A percentile compares a stretch with the other conserved stretches of the same genome.
These are phyloP conservation scores for Medicago arabica DNA, from an alignment of 306 rosid genomes.

Conservation along the genomic window DNA sequence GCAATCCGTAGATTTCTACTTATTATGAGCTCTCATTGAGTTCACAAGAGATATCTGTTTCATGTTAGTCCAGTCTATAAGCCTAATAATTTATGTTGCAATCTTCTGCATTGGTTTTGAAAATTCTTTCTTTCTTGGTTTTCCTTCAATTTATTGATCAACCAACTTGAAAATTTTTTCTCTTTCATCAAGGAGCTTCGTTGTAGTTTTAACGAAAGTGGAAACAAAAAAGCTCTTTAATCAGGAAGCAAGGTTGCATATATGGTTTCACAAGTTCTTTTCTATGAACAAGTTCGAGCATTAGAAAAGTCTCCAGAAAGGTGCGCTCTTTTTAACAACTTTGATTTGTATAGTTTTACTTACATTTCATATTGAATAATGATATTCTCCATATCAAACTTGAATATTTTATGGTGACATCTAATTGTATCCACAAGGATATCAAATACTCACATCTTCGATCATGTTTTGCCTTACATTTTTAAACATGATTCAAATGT, in stretches of 20 bases:
- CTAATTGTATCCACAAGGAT: neutral
- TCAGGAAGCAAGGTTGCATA: slow-evolving; percentile 91
- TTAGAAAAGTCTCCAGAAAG: slow-evolving; percentile 73
- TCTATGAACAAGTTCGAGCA: slow-evolving; percentile 72
- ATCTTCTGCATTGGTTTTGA: no score
- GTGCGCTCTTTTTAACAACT: slow-evolving; percentile 51
- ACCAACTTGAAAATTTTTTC: no score
- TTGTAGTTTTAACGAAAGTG: slow-evolving; percentile 78
- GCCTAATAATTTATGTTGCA: no score
- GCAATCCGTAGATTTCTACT: no score
- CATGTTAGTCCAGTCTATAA: no score
- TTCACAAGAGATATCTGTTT: no score
- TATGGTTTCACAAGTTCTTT: slow-evolving; percentile 78
- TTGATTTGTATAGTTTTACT: neutral
- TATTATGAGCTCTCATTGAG: no score
- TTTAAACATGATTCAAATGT: slow-evolving; percentile 59
- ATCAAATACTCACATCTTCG: slow-evolving; percentile 35
- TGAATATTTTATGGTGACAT: neutral
- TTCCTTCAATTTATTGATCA: no score
- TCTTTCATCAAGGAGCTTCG: no score
- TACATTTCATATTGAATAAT: neutral
- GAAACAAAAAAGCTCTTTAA: slow-evolving; percentile 84
- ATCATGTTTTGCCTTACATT: slow-evolving; percentile 61
- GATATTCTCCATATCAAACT: neutral
- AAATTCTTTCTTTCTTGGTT: no score